phyloP scores from a whole-genome alignment of 345 rosid species.

The Toxicodendron radicans region DNA sequence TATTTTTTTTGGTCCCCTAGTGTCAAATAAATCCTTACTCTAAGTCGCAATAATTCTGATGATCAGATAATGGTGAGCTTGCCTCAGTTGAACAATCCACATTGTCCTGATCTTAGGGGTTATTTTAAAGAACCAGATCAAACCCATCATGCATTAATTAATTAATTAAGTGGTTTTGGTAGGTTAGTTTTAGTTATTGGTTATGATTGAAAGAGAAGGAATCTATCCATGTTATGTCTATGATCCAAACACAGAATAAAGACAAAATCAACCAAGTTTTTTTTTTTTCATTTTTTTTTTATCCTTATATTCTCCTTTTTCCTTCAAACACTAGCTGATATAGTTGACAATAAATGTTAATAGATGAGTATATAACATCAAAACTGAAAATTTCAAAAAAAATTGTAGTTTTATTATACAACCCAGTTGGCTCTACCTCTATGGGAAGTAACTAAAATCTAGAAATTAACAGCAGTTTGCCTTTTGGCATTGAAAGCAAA shows the following conservation, averaged over 20 bases:
- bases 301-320: not conserved
- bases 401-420: no score
- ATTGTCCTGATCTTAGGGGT: not conserved
- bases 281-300: no score
- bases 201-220: conserved; percentile 51
- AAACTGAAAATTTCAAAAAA: not conserved
- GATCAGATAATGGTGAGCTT: conserved; percentile 1
- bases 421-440: no score
- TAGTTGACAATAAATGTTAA: not conserved
- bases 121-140: conserved; percentile 26
- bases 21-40: not conserved
- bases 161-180: not conserved
- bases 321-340: not conserved
- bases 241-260: conserved; percentile 11
- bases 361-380: not conserved
- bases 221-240: conserved; percentile 68
- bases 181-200: conserved; percentile 27
- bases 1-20: not conserved
- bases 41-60: not conserved
- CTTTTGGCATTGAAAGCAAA: not conserved
- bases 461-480: not conserved
- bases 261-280: conserved; percentile 7
- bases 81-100: conserved; percentile 10
- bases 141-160: conserved; percentile 21
- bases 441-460: no score